Percentiles rank a stretch among this genome's conserved stretches.
Evolutionary conservation across 768 basidiomycete species (phyloP).

Genomic region (Mycena galopus): DNA sequence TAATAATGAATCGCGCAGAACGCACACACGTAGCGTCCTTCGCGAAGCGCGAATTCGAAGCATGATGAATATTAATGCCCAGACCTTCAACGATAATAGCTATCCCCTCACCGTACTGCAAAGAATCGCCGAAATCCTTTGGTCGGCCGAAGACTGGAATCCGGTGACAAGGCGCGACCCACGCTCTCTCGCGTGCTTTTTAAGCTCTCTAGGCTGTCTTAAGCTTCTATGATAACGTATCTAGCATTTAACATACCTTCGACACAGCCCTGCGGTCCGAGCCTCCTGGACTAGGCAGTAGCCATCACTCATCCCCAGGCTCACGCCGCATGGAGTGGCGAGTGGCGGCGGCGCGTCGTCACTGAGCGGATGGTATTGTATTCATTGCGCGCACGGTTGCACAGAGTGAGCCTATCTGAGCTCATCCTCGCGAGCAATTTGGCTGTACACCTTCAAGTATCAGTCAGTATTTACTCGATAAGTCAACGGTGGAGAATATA

Average conservation of each 20-base stretch:
- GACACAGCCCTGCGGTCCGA: not conserved
- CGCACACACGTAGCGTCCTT: too few species aligned
- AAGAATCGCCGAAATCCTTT: not conserved
- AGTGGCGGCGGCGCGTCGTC: slow-evolving; percentile 4
- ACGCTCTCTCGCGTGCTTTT: not conserved
- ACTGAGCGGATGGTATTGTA: not conserved
- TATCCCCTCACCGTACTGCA: not conserved
- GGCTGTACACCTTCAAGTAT: not conserved
- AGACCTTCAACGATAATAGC: not conserved
- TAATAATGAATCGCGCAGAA: too few species aligned
- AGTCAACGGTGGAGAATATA: too few species aligned
- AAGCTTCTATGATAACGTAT: too few species aligned
- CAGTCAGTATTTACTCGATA: too few species aligned
- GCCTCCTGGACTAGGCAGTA: not conserved
- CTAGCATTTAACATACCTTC: not conserved
- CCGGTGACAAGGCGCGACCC: not conserved
- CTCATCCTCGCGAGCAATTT: too few species aligned
- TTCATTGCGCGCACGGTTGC: too few species aligned
- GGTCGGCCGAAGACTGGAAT: not conserved
- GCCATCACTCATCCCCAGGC: not conserved
- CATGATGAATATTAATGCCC: not conserved
- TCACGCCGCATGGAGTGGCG: not conserved
- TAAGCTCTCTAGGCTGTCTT: too few species aligned
- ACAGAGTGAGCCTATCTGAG: not conserved
- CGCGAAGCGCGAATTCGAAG: not conserved